phyloP scores from a whole-genome alignment of 371 early-diverging fungal genomes.

The Parasitella parasitica region DNA sequence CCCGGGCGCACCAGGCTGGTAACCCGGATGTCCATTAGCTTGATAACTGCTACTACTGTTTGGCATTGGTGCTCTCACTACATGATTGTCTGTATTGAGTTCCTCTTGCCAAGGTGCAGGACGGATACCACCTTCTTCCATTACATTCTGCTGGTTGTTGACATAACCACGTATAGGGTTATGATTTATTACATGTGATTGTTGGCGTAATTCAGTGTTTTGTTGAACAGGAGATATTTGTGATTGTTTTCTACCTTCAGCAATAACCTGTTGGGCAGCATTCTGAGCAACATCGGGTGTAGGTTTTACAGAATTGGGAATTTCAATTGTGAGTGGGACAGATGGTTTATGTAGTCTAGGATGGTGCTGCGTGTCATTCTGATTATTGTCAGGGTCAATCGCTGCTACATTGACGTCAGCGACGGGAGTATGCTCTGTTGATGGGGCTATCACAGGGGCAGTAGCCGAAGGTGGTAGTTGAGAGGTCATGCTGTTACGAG shows the following conservation, averaged over 20 bases:
- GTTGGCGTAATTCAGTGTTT: not conserved
- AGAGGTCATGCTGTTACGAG: constrained; percentile 2
- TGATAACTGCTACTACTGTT: not conserved
- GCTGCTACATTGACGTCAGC: not conserved
- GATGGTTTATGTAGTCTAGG: constrained; percentile 31
- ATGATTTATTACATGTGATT: not conserved
- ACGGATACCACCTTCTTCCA: constrained; percentile 16
- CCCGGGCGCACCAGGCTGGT: not conserved
- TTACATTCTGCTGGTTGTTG: not conserved
- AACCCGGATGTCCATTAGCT: constrained; percentile 1
- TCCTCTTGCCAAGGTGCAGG: constrained; percentile 28
- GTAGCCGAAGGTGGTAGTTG: not conserved
- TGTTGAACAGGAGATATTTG: constrained; percentile 26
- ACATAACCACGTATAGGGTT: constrained; percentile 3
- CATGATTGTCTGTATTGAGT: not conserved
- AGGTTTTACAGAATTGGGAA: constrained; percentile 31
- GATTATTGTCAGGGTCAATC: not conserved
- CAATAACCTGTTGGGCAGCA: constrained; percentile 30
- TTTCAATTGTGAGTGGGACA: constrained; percentile 43
- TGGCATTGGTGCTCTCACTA: not conserved
- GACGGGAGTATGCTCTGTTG: not conserved
- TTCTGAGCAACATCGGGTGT: constrained; percentile 13
- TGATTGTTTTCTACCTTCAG: constrained; percentile 29
- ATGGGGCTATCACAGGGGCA: not conserved
- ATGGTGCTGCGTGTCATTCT: not conserved